These are phyloP conservation scores for Colletotrichum phormii DNA, from an alignment of 2,329 filamentous ascomycete genomes.

Conservation along the genomic window DNA sequence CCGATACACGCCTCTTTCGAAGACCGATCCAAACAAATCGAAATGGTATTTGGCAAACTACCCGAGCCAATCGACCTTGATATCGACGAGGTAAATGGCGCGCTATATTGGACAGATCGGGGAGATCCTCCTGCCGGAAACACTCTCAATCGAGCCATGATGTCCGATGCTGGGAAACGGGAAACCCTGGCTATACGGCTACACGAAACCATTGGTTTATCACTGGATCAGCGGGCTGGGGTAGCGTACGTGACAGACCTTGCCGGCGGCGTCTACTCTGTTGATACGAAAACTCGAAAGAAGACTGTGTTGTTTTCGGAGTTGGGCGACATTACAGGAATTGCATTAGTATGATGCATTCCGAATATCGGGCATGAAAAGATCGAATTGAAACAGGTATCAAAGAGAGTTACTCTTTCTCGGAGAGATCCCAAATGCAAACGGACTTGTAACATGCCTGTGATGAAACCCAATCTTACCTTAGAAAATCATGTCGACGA, in stretches of 20 bases:
- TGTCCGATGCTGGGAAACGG: background rate
- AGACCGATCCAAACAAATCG: background rate
- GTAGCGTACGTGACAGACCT: conserved; percentile 9
- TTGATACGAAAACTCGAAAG: background rate
- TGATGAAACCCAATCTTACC: too few species aligned
- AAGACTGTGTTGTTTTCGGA: conserved; percentile 12
- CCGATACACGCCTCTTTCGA: background rate
- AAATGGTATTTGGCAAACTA: background rate
- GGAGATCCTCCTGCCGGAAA: conserved; percentile 23
- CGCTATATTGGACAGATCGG: conserved; percentile 22
- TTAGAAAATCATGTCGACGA: too few species aligned
- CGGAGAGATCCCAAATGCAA: too few species aligned
- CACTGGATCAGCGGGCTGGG: background rate
- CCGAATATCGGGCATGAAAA: too few species aligned
- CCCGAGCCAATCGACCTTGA: conserved; percentile 23
- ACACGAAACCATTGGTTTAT: conserved; percentile 12
- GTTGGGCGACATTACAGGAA: conserved; percentile 10
- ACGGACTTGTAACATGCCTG: too few species aligned
- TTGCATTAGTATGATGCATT: background rate
- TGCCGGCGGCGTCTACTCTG: conserved; percentile 10
- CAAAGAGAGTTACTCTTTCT: too few species aligned
- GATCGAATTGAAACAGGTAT: too few species aligned
- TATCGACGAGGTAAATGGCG: background rate
- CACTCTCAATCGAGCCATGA: conserved; percentile 1
- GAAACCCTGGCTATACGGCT: conserved; percentile 16